Evolutionary conservation across 495 filamentous ascomycete genomes (phyloP).

Genomic region (Penicillium tannophilum): DNA sequence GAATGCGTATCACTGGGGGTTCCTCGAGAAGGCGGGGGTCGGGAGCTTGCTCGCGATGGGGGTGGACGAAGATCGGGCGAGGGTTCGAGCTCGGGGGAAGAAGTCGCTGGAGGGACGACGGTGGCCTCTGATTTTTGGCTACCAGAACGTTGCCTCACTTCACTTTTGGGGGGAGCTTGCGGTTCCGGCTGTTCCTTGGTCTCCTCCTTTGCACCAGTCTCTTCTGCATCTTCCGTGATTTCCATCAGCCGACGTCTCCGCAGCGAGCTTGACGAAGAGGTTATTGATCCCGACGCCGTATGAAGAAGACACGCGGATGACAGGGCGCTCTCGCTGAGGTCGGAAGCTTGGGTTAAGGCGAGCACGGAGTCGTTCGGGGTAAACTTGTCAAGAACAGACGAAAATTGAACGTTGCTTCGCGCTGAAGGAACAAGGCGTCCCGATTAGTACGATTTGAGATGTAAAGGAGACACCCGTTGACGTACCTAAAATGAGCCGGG

Average conservation of each 20-base stretch:
- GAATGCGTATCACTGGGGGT: slow-evolving; percentile 23
- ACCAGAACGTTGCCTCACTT: slow-evolving; percentile 32
- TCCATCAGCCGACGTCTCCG: slow-evolving; percentile 77
- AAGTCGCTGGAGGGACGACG: slow-evolving; percentile 34
- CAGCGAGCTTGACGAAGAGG: slow-evolving; percentile 81
- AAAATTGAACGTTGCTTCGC: slow-evolving; percentile 92
- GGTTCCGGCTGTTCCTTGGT: slow-evolving; percentile 17
- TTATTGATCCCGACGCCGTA: slow-evolving; percentile 82
- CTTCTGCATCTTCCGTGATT: slow-evolving; percentile 82
- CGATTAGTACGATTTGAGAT: not conserved
- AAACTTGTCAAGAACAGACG: slow-evolving; percentile 81
- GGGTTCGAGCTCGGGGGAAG: slow-evolving; percentile 26
- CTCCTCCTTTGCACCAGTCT: slow-evolving; percentile 61
- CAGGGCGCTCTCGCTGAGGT: slow-evolving; percentile 83
- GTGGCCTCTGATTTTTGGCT: slow-evolving; percentile 46
- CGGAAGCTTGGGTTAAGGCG: slow-evolving; percentile 68
- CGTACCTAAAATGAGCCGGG: slow-evolving; percentile 86
- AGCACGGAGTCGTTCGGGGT: slow-evolving; percentile 85
- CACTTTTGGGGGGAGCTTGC: slow-evolving; percentile 14
- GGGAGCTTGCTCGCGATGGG: slow-evolving; percentile 23
- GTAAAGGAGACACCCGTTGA: slow-evolving; percentile 7
- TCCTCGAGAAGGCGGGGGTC: slow-evolving; percentile 25
- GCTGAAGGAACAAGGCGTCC: slow-evolving; percentile 50
- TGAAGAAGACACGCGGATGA: slow-evolving; percentile 89
- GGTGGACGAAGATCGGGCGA: slow-evolving; percentile 22